Conservation (phyloP, 352 stramenopile genomes). For the Globisporangium carolinianum region DNA sequence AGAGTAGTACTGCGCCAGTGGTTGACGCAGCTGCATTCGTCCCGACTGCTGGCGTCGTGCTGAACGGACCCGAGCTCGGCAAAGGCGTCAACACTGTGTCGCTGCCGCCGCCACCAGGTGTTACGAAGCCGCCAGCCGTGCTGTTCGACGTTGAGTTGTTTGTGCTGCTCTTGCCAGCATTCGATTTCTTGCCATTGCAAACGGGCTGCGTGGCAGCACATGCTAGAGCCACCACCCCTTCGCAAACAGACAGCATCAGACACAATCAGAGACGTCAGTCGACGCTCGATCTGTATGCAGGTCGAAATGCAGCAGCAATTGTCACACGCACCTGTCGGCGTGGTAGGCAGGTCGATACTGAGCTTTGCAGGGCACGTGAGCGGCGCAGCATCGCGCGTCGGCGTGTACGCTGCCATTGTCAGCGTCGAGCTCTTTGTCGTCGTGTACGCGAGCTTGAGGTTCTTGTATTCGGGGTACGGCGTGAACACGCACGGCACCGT, state of each 20-base stretch:
- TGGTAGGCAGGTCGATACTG: constrained; percentile 18
- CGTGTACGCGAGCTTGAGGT: constrained; percentile 67
- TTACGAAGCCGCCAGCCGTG: no score
- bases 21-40: no score
- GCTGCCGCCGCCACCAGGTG: no score
- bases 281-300: no score
- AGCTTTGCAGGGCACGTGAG: constrained; percentile 25
- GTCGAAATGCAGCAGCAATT: no score
- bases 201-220: constrained; percentile 31
- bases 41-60: no score
- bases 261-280: background rate
- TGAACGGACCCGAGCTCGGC: no score
- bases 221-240: background rate
- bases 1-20: no score
- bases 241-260: background rate
- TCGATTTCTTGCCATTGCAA: constrained; percentile 50
- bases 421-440: constrained; percentile 49
- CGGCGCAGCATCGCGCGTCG: constrained; percentile 21
- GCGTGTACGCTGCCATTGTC: constrained; percentile 27
- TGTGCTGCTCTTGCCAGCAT: constrained; percentile 23
- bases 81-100: no score
- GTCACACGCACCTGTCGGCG: constrained; percentile 22
- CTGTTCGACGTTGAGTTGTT: no score
- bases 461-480: constrained; percentile 65
- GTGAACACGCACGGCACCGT: constrained; percentile 42